These are phyloP conservation scores for Paramarasmius palmivorus DNA, from an alignment of 1,284 basidiomycete genomes.

Conservation along the genomic window DNA sequence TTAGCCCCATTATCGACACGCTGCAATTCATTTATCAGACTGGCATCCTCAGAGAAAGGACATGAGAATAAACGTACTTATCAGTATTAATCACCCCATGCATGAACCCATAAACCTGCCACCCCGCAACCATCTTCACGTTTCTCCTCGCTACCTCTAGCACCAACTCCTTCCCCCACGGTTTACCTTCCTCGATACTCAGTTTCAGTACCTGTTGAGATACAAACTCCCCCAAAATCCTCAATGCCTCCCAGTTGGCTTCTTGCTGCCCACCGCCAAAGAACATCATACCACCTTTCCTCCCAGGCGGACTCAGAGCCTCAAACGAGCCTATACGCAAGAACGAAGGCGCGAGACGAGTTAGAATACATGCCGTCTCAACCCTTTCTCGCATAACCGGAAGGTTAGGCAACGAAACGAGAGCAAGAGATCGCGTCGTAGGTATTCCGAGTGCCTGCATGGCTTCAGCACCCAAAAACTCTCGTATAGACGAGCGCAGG, in stretches of 20 bases:
- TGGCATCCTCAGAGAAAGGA: conserved; percentile 3
- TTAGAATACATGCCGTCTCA: conserved; percentile 81
- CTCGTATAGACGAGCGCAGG: conserved; percentile 87
- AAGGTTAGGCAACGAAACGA: conserved; percentile 77
- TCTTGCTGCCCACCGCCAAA: conserved; percentile 75
- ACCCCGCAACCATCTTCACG: conserved; percentile 87
- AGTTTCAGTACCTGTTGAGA: conserved; percentile 58
- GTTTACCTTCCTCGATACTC: conserved; percentile 41
- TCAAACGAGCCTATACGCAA: conserved; percentile 92
- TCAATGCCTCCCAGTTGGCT: conserved; percentile 73
- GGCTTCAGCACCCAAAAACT: conserved; percentile 89
- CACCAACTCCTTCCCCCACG: conserved; percentile 73
- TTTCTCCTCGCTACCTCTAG: conserved; percentile 81
- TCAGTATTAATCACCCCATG: conserved; percentile 97
- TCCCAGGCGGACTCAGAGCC: conserved; percentile 81
- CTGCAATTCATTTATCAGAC: conserved; percentile 34
- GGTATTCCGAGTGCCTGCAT: conserved; percentile 88
- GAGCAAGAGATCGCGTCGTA: conserved; percentile 84
- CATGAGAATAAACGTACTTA: conserved; percentile 55
- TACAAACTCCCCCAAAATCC: conserved; percentile 77
- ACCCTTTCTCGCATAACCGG: conserved; percentile 79
- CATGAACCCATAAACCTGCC: conserved; percentile 96
- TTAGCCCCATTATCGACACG: conserved; percentile 84
- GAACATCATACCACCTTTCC: conserved; percentile 62
- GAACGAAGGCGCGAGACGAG: conserved; percentile 88